A percentile compares a stretch with the other conserved stretches of the same genome.
Evolutionary conservation across 148 eudicot species (phyloP).

Genomic region (Camellia sinensis): DNA sequence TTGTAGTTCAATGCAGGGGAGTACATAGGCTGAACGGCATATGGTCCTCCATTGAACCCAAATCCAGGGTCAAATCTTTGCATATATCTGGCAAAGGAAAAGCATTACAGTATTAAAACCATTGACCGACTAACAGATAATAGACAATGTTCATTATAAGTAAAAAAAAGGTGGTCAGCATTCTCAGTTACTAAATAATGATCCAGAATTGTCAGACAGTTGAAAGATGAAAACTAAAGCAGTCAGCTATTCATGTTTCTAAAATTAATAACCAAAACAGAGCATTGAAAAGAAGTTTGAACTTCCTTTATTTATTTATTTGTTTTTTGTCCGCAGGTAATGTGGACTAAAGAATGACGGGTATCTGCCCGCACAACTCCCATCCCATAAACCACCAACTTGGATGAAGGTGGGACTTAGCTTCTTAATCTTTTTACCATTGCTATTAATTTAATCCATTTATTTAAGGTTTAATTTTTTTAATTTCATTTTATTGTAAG

Average conservation of each 20-base stretch:
- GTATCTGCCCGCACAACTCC: neutral
- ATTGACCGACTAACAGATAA: neutral
- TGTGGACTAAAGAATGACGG: no score
- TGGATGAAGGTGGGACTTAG: neutral
- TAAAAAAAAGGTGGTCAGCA: constrained; percentile 4
- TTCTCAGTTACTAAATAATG: neutral
- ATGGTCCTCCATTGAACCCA: constrained; percentile 73
- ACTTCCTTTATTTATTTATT: neutral
- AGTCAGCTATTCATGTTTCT: neutral
- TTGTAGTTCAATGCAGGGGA: constrained; percentile 82
- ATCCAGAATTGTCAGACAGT: neutral
- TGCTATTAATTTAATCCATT: neutral
- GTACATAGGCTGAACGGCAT: constrained; percentile 87
- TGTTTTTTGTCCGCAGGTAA: no score
- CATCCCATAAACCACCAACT: neutral
- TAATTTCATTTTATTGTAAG: neutral
- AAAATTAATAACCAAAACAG: neutral
- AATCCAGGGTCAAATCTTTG: constrained; percentile 99
- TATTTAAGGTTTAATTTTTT: neutral
- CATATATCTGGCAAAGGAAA: constrained; percentile 52
- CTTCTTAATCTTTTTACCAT: neutral
- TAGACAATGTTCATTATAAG: neutral
- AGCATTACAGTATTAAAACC: neutral
- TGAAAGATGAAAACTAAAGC: neutral
- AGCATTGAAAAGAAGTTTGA: neutral